Conservation (phyloP, 2,329 filamentous ascomycete species). For the Colletotrichum agaves region DNA sequence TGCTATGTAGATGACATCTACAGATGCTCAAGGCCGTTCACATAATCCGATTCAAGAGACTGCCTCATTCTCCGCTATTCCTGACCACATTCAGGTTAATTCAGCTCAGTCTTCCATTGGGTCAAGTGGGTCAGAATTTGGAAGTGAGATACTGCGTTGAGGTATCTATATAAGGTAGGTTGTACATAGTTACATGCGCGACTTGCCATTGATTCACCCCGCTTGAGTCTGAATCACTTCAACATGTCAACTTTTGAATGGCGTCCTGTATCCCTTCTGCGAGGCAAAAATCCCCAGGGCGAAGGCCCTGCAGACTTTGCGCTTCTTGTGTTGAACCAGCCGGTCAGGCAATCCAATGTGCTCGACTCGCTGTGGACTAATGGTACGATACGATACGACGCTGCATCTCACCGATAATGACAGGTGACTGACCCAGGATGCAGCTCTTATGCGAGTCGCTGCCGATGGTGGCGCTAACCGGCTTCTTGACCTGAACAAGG, state of each 20-base stretch:
- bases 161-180: not conserved
- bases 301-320: slow-evolving; percentile 49
- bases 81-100: not conserved
- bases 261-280: slow-evolving; percentile 53
- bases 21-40: not conserved
- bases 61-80: too few species aligned
- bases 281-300: slow-evolving; percentile 42
- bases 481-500: slow-evolving; percentile 59
- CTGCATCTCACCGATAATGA: not conserved
- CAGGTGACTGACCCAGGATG: slow-evolving; percentile 39
- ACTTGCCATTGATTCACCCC: not conserved
- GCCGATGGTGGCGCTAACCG: slow-evolving; percentile 93
- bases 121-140: not conserved
- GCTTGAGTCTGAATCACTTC: slow-evolving; percentile 1
- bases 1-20: slow-evolving; percentile 8
- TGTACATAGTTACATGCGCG: slow-evolving; percentile 4
- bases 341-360: slow-evolving; percentile 56
- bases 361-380: slow-evolving; percentile 62
- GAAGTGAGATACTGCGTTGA: not conserved
- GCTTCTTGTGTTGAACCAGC: slow-evolving; percentile 64
- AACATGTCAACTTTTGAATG: slow-evolving; percentile 47
- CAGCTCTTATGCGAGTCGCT: slow-evolving; percentile 77
- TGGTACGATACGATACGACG: slow-evolving; percentile 48
- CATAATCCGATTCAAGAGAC: too few species aligned
- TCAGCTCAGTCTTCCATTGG: not conserved